Evolutionary conservation across 2,329 filamentous ascomycete species (phyloP).

Genomic region (Berkeleyomyces basicola): DNA sequence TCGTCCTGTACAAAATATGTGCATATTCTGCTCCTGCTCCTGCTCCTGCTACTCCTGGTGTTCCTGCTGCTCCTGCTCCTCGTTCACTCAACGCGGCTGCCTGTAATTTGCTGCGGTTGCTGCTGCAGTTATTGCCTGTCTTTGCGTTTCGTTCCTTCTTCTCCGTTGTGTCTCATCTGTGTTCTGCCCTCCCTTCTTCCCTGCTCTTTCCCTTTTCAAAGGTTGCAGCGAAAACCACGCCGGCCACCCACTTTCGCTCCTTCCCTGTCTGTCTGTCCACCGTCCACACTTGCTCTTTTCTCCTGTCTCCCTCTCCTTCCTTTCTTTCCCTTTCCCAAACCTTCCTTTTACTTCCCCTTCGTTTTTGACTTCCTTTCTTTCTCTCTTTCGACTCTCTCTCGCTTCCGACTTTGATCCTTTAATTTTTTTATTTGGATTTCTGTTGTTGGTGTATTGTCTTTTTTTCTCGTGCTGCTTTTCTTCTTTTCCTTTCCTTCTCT

Average conservation of each 20-base stretch:
- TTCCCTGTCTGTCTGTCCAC: conserved; percentile 1
- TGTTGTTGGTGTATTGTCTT: neutral
- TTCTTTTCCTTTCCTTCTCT: neutral
- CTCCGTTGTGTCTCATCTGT: neutral
- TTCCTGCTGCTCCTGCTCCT: too few relatives aligned
- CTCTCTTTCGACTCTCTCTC: conserved; percentile 5
- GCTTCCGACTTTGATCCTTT: conserved; percentile 1
- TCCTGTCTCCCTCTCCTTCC: conserved; percentile 6
- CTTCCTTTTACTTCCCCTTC: conserved; percentile 6
- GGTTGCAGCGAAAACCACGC: conserved; percentile 6
- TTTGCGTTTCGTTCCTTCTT: conserved; percentile 3
- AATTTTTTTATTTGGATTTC: neutral
- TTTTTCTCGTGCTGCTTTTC: neutral
- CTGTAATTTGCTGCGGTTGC: neutral
- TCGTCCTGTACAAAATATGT: too few relatives aligned
- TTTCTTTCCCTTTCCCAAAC: conserved; percentile 1
- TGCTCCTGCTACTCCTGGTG: too few relatives aligned
- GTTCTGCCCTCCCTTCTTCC: conserved; percentile 6
- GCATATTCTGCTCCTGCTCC: too few relatives aligned
- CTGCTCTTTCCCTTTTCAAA: conserved; percentile 5
- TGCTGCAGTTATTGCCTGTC: conserved; percentile 2
- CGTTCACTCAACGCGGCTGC: neutral
- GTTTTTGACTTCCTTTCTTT: neutral
- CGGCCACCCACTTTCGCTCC: conserved; percentile 10
- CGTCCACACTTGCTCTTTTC: neutral